These are phyloP conservation scores for Xylariaceae sp. DNA, from an alignment of 2,329 filamentous ascomycete genomes.

Conservation along the genomic window DNA sequence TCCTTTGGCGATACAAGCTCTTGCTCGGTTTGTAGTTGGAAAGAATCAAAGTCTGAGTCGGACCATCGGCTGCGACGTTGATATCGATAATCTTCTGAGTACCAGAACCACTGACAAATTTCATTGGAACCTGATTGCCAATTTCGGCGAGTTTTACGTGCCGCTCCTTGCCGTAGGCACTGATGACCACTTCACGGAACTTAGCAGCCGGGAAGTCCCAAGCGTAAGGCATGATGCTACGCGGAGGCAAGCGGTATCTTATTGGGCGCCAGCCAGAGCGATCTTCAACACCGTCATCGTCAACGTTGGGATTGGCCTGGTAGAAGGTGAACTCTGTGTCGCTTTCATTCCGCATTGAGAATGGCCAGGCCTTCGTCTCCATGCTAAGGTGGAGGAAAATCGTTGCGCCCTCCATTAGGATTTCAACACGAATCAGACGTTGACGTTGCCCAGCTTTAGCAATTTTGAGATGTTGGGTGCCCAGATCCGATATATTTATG, in stretches of 20 bases:
- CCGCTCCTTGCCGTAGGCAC: constrained; percentile 76
- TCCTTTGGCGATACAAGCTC: constrained; percentile 77
- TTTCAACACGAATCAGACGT: constrained; percentile 81
- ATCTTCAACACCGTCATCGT: constrained; percentile 85
- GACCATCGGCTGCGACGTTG: constrained; percentile 92
- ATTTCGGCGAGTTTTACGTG: constrained; percentile 97
- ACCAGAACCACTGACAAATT: constrained; percentile 69
- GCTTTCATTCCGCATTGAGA: constrained; percentile 97
- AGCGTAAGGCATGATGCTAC: constrained; percentile 99
- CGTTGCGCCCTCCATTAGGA: constrained; percentile 89
- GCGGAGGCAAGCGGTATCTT: constrained; percentile 84
- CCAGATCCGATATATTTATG: constrained; percentile 95
- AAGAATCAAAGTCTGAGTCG: constrained; percentile 90
- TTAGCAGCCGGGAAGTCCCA: constrained; percentile 99
- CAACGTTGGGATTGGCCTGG: constrained; percentile 89
- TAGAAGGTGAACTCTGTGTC: constrained; percentile 96
- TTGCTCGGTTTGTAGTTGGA: constrained; percentile 93
- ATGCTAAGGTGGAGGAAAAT: constrained; percentile 90
- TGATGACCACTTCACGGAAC: constrained; percentile 88
- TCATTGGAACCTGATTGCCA: constrained; percentile 93
- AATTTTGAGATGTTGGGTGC: constrained; percentile 90
- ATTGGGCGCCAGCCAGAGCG: constrained; percentile 89
- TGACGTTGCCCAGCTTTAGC: constrained; percentile 89
- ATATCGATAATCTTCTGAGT: constrained; percentile 91
- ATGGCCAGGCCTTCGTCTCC: constrained; percentile 96